Percentiles rank a stretch among this genome's conserved stretches.
These are phyloP conservation scores for Apiospora kogelbergensis DNA, from an alignment of 2,329 filamentous ascomycete species.

Conservation along the genomic window DNA sequence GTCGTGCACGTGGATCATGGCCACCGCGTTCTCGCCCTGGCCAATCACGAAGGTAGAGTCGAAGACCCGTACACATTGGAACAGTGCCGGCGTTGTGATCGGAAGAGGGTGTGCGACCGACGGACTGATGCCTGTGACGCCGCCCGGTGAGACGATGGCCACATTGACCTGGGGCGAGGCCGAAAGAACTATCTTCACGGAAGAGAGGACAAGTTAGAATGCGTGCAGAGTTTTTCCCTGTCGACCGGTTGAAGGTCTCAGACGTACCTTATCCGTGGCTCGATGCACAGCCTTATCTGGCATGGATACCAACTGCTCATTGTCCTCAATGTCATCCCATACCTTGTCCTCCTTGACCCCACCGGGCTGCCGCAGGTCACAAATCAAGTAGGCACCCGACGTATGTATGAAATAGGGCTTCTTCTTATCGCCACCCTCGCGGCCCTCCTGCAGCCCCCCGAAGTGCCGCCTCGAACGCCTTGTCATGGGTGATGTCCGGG, in stretches of 20 bases:
- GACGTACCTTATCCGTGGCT: constrained; percentile 17
- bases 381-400: constrained; percentile 20
- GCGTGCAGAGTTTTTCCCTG: neutral
- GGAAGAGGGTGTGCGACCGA: constrained; percentile 19
- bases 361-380: constrained; percentile 14
- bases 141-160: constrained; percentile 20
- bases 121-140: constrained; percentile 20
- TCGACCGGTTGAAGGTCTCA: neutral
- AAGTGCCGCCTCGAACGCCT: constrained; percentile 14
- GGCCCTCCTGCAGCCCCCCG: constrained; percentile 13
- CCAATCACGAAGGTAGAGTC: constrained; percentile 18
- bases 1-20: constrained; percentile 20
- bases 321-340: constrained; percentile 22
- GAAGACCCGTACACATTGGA: constrained; percentile 18
- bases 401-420: constrained; percentile 20
- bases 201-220: neutral
- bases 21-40: constrained; percentile 17
- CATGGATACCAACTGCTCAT: constrained; percentile 12
- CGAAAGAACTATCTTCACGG: constrained; percentile 13
- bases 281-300: constrained; percentile 18
- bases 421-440: neutral
- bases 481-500: constrained; percentile 20
- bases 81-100: constrained; percentile 17
- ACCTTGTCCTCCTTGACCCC: constrained; percentile 13
- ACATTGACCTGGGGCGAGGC: constrained; percentile 17